A percentile compares a stretch with the other conserved stretches of the same genome.
Conservation (phyloP, 2,329 filamentous ascomycete genomes). For the Cytospora paraplurivora region DNA sequence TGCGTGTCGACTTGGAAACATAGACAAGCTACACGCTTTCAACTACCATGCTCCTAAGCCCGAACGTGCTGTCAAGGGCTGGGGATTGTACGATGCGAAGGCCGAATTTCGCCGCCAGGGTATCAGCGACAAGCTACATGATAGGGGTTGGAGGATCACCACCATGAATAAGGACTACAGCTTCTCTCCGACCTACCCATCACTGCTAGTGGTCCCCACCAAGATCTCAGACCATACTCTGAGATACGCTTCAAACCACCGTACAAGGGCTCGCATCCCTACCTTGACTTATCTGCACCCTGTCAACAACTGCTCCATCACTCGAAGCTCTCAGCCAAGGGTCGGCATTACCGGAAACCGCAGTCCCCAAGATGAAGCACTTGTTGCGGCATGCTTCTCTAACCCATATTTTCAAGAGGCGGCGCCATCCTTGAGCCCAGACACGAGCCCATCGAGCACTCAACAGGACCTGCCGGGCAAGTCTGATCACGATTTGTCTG, state of each 20-base stretch:
- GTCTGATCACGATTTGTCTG: constrained; percentile 59
- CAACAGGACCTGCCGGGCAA: constrained; percentile 57
- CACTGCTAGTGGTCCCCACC: constrained; percentile 79
- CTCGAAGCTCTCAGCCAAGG: constrained; percentile 87
- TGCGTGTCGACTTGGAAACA: constrained; percentile 77
- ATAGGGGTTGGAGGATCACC: constrained; percentile 86
- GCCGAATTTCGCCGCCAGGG: constrained; percentile 87
- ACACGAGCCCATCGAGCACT: constrained; percentile 50
- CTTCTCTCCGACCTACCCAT: constrained; percentile 92
- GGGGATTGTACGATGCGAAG: constrained; percentile 81
- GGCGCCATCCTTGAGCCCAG: constrained; percentile 37
- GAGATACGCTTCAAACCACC: constrained; percentile 88
- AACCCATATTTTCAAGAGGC: constrained; percentile 57
- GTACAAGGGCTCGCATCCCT: constrained; percentile 86
- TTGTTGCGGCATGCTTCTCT: constrained; percentile 89
- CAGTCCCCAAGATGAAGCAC: constrained; percentile 92
- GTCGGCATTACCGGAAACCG: constrained; percentile 85
- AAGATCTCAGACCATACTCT: constrained; percentile 95
- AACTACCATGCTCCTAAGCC: constrained; percentile 71
- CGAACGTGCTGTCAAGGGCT: constrained; percentile 77
- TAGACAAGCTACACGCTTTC: constrained; percentile 93
- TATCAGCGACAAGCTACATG: constrained; percentile 75
- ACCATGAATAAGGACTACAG: constrained; percentile 86
- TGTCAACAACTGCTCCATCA: constrained; percentile 95
- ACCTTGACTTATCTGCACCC: constrained; percentile 93